phyloP scores from a whole-genome alignment of 495 filamentous ascomycete species.

The Annulohypoxylon moriforme region DNA sequence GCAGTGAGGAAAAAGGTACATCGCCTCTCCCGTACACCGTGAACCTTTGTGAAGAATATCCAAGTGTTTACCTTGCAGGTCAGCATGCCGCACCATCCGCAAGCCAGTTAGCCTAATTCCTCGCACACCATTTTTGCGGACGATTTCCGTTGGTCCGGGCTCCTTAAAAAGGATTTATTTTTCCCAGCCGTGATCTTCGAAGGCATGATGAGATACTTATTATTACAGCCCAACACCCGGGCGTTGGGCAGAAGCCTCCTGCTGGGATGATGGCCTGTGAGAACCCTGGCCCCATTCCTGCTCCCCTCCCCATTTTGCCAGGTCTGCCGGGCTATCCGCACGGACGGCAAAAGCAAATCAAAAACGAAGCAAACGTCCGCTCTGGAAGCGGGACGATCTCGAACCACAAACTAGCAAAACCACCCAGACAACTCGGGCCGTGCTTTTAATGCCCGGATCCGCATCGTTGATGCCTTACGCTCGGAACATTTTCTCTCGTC shows the following conservation, averaged over 20 bases:
- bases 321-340: slow-evolving; percentile 29
- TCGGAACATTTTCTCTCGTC: slow-evolving; percentile 6
- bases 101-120: background rate
- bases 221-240: slow-evolving; percentile 6
- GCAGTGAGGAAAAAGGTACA: background rate
- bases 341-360: slow-evolving; percentile 30
- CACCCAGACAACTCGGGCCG: slow-evolving; percentile 25
- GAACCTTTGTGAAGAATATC: slow-evolving; percentile 4
- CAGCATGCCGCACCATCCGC: slow-evolving; percentile 6
- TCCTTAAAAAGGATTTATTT: background rate
- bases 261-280: slow-evolving; percentile 14
- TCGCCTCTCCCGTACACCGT: background rate
- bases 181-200: slow-evolving; percentile 10
- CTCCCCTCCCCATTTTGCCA: slow-evolving; percentile 2
- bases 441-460: slow-evolving; percentile 19
- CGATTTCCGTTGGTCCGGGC: background rate
- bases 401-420: slow-evolving; percentile 5
- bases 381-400: slow-evolving; percentile 18
- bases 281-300: slow-evolving; percentile 17
- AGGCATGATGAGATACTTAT: background rate
- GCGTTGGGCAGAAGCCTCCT: slow-evolving; percentile 9
- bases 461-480: slow-evolving; percentile 20
- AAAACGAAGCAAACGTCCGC: slow-evolving; percentile 19
- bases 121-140: background rate
- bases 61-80: background rate